Evolutionary conservation across 352 stramenopile species (phyloP).

Genomic region (Phytophthora pluvialis): DNA sequence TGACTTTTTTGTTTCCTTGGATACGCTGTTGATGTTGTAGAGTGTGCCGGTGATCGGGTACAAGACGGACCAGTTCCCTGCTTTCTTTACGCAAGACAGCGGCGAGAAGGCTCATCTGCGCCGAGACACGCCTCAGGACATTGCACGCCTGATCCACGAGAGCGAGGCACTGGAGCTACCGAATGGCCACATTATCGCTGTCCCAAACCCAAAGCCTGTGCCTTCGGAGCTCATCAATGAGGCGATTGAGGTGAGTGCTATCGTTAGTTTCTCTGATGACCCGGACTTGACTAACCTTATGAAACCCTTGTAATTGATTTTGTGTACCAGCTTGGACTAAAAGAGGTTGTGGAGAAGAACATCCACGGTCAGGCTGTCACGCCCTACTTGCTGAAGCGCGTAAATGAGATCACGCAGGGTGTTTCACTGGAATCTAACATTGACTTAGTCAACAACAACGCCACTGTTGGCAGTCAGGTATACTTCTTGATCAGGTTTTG

Average conservation of each 20-base stretch:
- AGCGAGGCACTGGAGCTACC: slow-evolving; percentile 80
- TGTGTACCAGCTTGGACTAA: slow-evolving; percentile 61
- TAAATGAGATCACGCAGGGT: slow-evolving; percentile 96
- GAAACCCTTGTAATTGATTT: slow-evolving; percentile 4
- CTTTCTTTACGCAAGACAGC: slow-evolving; percentile 97
- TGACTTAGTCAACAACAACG: slow-evolving; percentile 97
- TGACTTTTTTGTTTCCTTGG: not conserved
- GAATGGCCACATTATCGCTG: slow-evolving; percentile 87
- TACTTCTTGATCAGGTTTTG: not conserved
- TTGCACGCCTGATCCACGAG: slow-evolving; percentile 87
- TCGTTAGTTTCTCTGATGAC: not conserved
- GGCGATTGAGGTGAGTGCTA: slow-evolving; percentile 80
- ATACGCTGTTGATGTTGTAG: slow-evolving; percentile 40
- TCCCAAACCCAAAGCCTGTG: slow-evolving; percentile 90
- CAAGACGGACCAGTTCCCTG: slow-evolving; percentile 94
- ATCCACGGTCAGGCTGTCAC: slow-evolving; percentile 96
- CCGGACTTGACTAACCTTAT: not conserved
- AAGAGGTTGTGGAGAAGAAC: slow-evolving; percentile 80
- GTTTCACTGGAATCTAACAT: slow-evolving; percentile 96
- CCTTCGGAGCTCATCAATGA: slow-evolving; percentile 87
- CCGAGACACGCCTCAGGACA: slow-evolving; percentile 86
- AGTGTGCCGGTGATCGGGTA: slow-evolving; percentile 95
- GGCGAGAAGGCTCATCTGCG: slow-evolving; percentile 85
- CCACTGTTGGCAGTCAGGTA: slow-evolving; percentile 94
- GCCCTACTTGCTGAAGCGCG: slow-evolving; percentile 85